Conservation (phyloP, 108 stramenopile genomes). For the Hondaea fermentalgiana region DNA sequence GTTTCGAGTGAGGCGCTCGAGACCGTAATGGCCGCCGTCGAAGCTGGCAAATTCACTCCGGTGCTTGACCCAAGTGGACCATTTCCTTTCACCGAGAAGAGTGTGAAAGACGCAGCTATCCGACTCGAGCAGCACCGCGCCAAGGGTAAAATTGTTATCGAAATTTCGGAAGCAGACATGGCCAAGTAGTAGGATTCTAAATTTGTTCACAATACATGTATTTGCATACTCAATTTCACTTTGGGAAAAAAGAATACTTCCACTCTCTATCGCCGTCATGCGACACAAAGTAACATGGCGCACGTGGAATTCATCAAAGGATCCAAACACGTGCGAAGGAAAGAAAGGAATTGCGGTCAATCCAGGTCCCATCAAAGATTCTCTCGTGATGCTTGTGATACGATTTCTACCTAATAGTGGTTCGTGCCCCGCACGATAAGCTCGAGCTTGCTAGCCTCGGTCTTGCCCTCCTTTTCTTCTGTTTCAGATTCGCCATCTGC, state of each 20-base stretch:
- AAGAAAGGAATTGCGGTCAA: too few relatives aligned
- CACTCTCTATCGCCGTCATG: too few relatives aligned
- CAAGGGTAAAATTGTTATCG: background rate
- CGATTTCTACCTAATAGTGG: background rate
- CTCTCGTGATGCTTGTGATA: too few relatives aligned
- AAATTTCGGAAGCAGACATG: background rate
- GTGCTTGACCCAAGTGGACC: background rate
- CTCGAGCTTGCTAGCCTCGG: background rate
- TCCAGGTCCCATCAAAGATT: too few relatives aligned
- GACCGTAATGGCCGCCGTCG: background rate
- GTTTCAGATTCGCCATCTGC: too few relatives aligned
- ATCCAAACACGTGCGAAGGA: too few relatives aligned
- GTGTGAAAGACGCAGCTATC: background rate
- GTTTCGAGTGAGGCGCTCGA: background rate
- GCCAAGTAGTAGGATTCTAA: too few relatives aligned
- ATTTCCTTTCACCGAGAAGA: background rate
- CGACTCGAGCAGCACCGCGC: background rate
- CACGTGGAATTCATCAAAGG: too few relatives aligned
- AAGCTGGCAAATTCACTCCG: background rate
- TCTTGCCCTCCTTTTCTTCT: background rate
- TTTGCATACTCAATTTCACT: too few relatives aligned
- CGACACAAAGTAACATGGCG: too few relatives aligned
- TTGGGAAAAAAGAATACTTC: too few relatives aligned
- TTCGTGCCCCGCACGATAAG: background rate
- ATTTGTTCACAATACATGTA: too few relatives aligned